Percentiles rank a stretch among this genome's conserved stretches.
phyloP scores from a whole-genome alignment of 352 stramenopile genomes.

The Phytophthora tubulina region DNA sequence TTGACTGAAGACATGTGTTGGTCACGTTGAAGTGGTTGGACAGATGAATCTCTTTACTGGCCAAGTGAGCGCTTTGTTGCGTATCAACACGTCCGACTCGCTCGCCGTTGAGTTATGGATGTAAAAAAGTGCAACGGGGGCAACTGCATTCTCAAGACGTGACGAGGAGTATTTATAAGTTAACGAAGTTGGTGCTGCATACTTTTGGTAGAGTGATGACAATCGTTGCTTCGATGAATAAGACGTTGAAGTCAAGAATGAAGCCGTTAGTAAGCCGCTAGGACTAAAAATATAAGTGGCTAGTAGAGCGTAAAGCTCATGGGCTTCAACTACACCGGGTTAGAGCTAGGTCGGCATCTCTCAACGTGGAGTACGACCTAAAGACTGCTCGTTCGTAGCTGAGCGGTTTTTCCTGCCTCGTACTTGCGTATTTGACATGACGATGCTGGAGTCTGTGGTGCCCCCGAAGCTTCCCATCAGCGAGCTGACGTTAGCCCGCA shows the following conservation, averaged over 20 bases:
- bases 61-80: conserved; percentile 18
- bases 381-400: neutral
- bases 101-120: conserved; percentile 19
- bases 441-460: conserved; percentile 23
- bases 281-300: conserved; percentile 31
- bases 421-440: conserved; percentile 15
- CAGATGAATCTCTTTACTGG: conserved; percentile 1
- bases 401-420: neutral
- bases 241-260: conserved; percentile 28
- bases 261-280: conserved; percentile 6
- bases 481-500: conserved; percentile 12
- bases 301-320: conserved; percentile 8
- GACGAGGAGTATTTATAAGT: conserved; percentile 9
- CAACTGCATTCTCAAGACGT: neutral
- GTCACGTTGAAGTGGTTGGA: conserved; percentile 19
- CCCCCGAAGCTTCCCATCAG: conserved; percentile 23
- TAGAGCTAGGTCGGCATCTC: conserved; percentile 13
- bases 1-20: too few relatives aligned
- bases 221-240: conserved; percentile 20
- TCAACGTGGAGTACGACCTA: conserved; percentile 18
- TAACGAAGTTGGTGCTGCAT: neutral
- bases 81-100: conserved; percentile 4
- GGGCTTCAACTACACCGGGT: conserved; percentile 5
- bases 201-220: conserved; percentile 15
- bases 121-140: neutral